Evolutionary conservation across 192 early-diverging fungal genomes (phyloP).

Genomic region (Phlyctochytrium bullatum): DNA sequence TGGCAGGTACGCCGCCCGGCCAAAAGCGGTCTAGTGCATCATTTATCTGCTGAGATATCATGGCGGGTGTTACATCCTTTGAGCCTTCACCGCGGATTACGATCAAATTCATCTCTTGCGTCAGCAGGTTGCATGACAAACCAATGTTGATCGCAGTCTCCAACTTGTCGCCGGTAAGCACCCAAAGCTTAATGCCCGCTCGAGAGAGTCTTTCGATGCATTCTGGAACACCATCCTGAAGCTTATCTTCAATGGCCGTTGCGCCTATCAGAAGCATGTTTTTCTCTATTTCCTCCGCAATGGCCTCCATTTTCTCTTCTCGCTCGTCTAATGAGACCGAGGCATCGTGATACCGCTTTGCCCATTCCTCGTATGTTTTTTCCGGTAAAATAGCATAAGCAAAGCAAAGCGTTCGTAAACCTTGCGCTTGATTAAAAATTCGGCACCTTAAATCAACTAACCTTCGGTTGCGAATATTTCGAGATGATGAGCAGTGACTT

Average conservation of each 20-base stretch:
- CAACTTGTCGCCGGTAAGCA: constrained; percentile 93
- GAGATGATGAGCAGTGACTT: constrained; percentile 71
- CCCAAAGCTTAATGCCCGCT: constrained; percentile 95
- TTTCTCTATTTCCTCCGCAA: constrained; percentile 77
- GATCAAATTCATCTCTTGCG: constrained; percentile 78
- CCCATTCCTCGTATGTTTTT: constrained; percentile 71
- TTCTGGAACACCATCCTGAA: constrained; percentile 97
- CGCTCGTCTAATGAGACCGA: constrained; percentile 70
- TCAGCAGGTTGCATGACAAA: constrained; percentile 86
- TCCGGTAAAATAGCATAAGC: constrained; percentile 71
- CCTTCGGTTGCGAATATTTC: constrained; percentile 79
- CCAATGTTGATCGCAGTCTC: constrained; percentile 99
- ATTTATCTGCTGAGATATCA: constrained; percentile 52
- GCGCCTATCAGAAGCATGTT: constrained; percentile 82
- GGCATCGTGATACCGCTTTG: constrained; percentile 69
- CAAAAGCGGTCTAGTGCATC: constrained; percentile 66
- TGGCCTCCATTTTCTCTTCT: constrained; percentile 75
- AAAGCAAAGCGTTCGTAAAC: constrained; percentile 81
- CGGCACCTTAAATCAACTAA: constrained; percentile 32
- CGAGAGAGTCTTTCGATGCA: constrained; percentile 78
- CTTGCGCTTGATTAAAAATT: constrained; percentile 9
- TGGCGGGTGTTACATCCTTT: not conserved
- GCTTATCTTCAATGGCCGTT: constrained; percentile 97
- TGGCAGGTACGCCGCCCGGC: constrained; percentile 20
- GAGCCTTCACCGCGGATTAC: constrained; percentile 54